A percentile compares a stretch with the other conserved stretches of the same genome.
These are phyloP conservation scores for Candida neerlandica DNA, from an alignment of 1,139 yeast genomes.

Conservation along the genomic window DNA sequence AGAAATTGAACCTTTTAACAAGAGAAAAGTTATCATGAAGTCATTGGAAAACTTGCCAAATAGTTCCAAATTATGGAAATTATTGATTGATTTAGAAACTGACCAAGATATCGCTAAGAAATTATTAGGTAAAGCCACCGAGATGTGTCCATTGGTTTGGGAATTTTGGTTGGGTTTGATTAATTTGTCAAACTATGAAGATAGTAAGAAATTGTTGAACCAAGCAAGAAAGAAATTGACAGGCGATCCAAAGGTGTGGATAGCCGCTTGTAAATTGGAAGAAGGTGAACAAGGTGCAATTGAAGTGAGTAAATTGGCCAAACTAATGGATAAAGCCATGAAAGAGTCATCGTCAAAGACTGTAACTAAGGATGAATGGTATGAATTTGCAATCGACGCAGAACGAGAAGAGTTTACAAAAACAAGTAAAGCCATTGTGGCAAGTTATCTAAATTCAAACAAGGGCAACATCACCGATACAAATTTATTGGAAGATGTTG, in stretches of 20 bases:
- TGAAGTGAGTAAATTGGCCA: slow-evolving; percentile 39
- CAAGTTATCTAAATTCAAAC: slow-evolving; percentile 19
- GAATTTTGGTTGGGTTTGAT: slow-evolving; percentile 63
- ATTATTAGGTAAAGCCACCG: slow-evolving; percentile 68
- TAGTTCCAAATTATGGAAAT: slow-evolving; percentile 54
- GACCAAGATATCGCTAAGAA: slow-evolving; percentile 48
- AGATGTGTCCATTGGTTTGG: slow-evolving; percentile 64
- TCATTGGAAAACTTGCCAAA: slow-evolving; percentile 58
- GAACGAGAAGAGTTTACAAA: slow-evolving; percentile 37
- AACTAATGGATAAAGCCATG: slow-evolving; percentile 56
- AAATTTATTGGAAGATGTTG: slow-evolving; percentile 35
- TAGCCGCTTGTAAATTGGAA: slow-evolving; percentile 71
- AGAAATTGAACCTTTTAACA: slow-evolving; percentile 57
- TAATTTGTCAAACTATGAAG: slow-evolving; percentile 43
- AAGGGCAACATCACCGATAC: neutral
- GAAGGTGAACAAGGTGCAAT: slow-evolving; percentile 46
- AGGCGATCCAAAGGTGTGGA: slow-evolving; percentile 63
- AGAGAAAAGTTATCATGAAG: slow-evolving; percentile 60
- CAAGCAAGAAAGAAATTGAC: slow-evolving; percentile 59
- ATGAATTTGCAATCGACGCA: slow-evolving; percentile 39
- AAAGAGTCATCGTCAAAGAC: slow-evolving; percentile 26
- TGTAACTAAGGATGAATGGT: slow-evolving; percentile 39
- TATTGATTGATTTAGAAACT: slow-evolving; percentile 54
- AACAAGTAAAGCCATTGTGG: slow-evolving; percentile 43
- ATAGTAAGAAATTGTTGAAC: slow-evolving; percentile 58